Evolutionary conservation across 345 rosid genomes (phyloP), one percentile per base, ranked within the genome.

Genomic region (Cochlearia excelsa): DNA sequence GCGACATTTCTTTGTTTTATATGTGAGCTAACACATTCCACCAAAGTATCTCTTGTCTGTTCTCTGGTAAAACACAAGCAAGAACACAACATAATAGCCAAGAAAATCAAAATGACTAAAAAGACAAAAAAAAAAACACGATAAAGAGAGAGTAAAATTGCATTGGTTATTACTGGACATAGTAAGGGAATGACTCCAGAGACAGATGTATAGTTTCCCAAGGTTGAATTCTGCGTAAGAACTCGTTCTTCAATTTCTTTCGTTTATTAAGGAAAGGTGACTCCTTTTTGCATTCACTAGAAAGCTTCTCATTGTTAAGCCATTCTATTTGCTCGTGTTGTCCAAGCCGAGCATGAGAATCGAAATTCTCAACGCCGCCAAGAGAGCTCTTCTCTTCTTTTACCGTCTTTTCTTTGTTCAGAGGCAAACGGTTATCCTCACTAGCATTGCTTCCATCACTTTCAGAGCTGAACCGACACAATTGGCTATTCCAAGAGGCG

Each of bases 261-360:
- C 76, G 82, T 74, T 90, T 82, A 7, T 78, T 78, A 65, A 93
- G 75, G 53, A 87, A 87, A 7, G 97, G 87, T 2, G 91, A 79
- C 49, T 87, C 88, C 67, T 73, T 87, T 74, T 79, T 85, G 56
- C 76, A 76, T 72, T 87, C 97, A 35, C 84, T 75, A 1, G 92
- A 62, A 43, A 82, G 79, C 76, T 74, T 89, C 77, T 89, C 96
- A 50, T 77, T 93, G 30, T 67, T 68, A 30, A 89, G 88, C 99
- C 99, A 93, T 53, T 89, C 99, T 67, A 77, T 87, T 52, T 89
- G 96, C 66, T 93, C 99, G n/a, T 79, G 92, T 26, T 82, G 90
- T 1, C 85, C 97, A 33, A 93, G 81, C 63, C 49, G 80, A 54
- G 90, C 82, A 56, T 89, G 97, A 6, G 78, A 55, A 82, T 89